Percentiles rank a stretch among this genome's conserved stretches.
These are phyloP conservation scores for Onygenales sp. DNA, from an alignment of 2,329 filamentous ascomycete genomes.

Conservation along the genomic window DNA sequence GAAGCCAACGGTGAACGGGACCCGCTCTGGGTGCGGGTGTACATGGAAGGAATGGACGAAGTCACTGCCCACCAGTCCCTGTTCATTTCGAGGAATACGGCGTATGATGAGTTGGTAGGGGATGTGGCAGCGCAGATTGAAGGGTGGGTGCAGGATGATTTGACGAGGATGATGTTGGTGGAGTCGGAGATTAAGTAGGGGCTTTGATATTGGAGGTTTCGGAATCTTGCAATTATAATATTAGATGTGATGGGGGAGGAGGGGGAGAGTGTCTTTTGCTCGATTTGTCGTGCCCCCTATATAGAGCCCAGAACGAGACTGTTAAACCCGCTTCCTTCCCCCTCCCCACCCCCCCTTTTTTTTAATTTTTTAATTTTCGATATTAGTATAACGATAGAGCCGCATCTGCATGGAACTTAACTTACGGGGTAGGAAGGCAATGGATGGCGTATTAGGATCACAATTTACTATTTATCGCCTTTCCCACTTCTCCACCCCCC, in stretches of 20 bases:
- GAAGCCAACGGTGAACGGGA: slow-evolving; percentile 51
- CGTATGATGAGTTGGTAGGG: slow-evolving; percentile 67
- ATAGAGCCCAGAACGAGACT: too few species aligned
- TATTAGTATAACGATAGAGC: not conserved
- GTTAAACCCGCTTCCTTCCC: too few species aligned
- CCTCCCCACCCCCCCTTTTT: too few species aligned
- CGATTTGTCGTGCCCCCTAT: not conserved
- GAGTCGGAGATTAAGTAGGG: not conserved
- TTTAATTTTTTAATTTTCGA: not conserved
- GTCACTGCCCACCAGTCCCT: slow-evolving; percentile 76
- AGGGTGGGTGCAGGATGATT: slow-evolving; percentile 48
- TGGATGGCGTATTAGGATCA: too few species aligned
- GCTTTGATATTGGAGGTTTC: not conserved
- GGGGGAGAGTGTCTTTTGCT: not conserved
- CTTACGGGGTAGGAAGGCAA: too few species aligned
- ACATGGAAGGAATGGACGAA: slow-evolving; percentile 77
- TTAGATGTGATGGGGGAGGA: not conserved
- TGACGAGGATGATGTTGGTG: slow-evolving; percentile 9
- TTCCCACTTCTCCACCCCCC: too few species aligned
- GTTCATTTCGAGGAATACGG: slow-evolving; percentile 54
- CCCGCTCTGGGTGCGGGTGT: slow-evolving; percentile 65
- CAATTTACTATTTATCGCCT: too few species aligned
- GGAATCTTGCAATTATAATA: not conserved
- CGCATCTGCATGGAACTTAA: not conserved
- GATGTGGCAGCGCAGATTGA: slow-evolving; percentile 60